A percentile compares a stretch with the other conserved stretches of the same genome.
Conservation (phyloP, 306 rosid genomes). For the Glycine tomentella region DNA sequence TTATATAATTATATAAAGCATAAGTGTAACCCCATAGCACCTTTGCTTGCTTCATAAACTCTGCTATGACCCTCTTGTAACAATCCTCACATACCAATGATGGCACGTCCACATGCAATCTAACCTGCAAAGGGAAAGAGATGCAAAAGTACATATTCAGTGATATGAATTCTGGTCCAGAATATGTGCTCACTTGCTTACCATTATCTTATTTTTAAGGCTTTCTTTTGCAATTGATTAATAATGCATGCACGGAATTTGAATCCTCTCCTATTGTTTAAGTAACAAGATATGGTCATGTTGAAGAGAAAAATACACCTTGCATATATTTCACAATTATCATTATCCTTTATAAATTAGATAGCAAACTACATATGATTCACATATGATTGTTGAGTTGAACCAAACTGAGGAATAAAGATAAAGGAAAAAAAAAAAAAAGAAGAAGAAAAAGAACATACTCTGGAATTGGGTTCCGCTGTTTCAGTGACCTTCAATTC, state of each 20-base stretch:
- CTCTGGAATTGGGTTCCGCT: conserved; percentile 74
- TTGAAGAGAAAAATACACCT: neutral
- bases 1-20: neutral
- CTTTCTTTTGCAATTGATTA: conserved; percentile 7
- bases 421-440: neutral
- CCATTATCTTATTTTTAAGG: neutral
- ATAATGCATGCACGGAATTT: conserved; percentile 6
- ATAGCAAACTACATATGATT: neutral
- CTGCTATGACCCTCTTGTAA: conserved; percentile 67
- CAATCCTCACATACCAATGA: conserved; percentile 82
- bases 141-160: conserved; percentile 30
- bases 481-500: conserved; percentile 68
- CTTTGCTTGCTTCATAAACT: conserved; percentile 86
- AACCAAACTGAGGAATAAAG: neutral
- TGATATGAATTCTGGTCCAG: neutral
- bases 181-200: neutral
- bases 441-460: conserved; percentile 36
- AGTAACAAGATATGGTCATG: neutral
- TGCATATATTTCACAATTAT: neutral
- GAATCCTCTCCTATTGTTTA: no score
- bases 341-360: neutral
- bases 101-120: conserved; percentile 84
- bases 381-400: neutral
- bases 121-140: conserved; percentile 68
- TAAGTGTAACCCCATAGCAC: conserved; percentile 46